A percentile compares a stretch with the other conserved stretches of the same genome.
phyloP scores from a whole-genome alignment of 257 asterid species.

The Verbena officinalis region DNA sequence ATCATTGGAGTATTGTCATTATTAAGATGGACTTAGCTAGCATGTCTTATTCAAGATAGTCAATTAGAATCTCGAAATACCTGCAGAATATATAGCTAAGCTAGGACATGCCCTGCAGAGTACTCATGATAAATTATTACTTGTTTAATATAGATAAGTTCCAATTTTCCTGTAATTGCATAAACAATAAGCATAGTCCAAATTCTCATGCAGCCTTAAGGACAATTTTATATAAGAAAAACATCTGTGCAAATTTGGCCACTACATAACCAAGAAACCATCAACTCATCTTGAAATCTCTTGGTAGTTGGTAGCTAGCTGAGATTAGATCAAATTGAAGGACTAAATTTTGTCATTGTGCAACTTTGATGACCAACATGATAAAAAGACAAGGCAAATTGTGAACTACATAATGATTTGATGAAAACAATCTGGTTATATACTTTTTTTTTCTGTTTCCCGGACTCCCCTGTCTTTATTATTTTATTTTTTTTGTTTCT shows the following conservation, averaged over 20 bases:
- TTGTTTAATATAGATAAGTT: too few relatives aligned
- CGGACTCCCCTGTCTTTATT: too few relatives aligned
- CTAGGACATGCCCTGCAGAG: too few relatives aligned
- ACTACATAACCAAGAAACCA: constrained; percentile 20
- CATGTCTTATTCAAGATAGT: background rate
- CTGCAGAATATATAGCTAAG: too few relatives aligned
- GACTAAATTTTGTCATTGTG: constrained; percentile 27
- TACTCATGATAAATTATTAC: too few relatives aligned
- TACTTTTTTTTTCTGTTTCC: too few relatives aligned
- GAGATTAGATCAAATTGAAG: background rate
- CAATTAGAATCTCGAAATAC: too few relatives aligned
- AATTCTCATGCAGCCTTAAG: constrained; percentile 16
- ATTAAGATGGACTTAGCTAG: background rate
- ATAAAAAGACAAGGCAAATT: constrained; percentile 5
- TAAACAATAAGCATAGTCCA: constrained; percentile 32
- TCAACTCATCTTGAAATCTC: too few relatives aligned
- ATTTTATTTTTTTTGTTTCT: too few relatives aligned
- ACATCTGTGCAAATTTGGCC: constrained; percentile 52
- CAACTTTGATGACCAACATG: constrained; percentile 3
- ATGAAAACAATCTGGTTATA: background rate
- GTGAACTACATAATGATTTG: background rate
- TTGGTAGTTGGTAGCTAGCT: too few relatives aligned
- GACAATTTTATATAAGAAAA: constrained; percentile 16
- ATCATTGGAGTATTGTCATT: constrained; percentile 23
- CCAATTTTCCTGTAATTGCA: background rate